Conservation (phyloP, 2,329 filamentous ascomycete species). For the Botrytis fabae region DNA sequence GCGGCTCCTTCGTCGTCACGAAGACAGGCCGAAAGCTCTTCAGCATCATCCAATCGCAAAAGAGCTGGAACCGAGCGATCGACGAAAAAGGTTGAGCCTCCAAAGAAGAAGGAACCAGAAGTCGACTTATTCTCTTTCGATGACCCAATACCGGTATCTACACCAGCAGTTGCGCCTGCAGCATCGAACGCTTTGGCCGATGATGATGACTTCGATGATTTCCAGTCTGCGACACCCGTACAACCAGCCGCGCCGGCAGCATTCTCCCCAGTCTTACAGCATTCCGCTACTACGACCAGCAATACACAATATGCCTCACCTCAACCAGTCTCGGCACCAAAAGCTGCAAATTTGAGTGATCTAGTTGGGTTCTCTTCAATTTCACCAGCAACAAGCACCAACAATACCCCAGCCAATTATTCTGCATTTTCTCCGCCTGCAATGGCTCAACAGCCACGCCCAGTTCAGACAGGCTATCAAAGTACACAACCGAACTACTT, state of each 20-base stretch:
- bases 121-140: conserved; percentile 93
- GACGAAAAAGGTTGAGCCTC: conserved; percentile 66
- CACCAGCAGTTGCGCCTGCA: conserved; percentile 46
- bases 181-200: conserved; percentile 43
- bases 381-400: conserved; percentile 66
- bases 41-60: conserved; percentile 35
- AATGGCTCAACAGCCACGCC: conserved; percentile 45
- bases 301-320: conserved; percentile 76
- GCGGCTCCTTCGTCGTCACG: conserved; percentile 51
- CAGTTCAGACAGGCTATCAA: conserved; percentile 66
- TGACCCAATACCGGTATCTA: conserved; percentile 59
- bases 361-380: conserved; percentile 79
- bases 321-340: conserved; percentile 79
- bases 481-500: conserved; percentile 90
- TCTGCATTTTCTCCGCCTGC: conserved; percentile 59
- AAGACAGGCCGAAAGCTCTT: conserved; percentile 35
- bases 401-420: conserved; percentile 60
- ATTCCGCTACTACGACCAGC: conserved; percentile 53
- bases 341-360: conserved; percentile 77
- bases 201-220: conserved; percentile 97
- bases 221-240: conserved; percentile 78
- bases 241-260: conserved; percentile 47
- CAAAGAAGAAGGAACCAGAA: conserved; percentile 85
- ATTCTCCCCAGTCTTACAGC: conserved; percentile 44
- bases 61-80: conserved; percentile 48